Base-by-base conservation (phyloP, 2,329 filamentous ascomycete species). In the Ceratocystis ficicola region DNA sequence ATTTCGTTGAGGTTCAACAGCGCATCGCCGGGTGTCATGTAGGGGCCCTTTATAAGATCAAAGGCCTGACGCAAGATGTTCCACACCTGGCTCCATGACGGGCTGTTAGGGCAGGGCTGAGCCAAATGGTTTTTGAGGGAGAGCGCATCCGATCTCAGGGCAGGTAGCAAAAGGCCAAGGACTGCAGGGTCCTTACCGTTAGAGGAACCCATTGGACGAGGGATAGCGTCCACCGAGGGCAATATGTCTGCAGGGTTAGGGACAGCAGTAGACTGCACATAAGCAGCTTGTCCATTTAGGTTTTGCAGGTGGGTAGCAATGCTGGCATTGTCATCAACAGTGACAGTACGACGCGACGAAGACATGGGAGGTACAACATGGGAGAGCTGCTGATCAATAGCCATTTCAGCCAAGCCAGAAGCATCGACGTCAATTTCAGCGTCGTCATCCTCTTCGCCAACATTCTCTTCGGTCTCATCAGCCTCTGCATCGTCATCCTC, bases 1-100 rank as follows among this genome's bases (percentile, higher is more conserved):
- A 72, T 22, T 63, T 68, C 68, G 0, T 62, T 17, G 62, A 71
- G 70, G 68, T 76, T 70, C 28, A 77, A 70, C 59, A 77, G 73
- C 0, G 70, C 69, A 2, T 65, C 67, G 4, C 70, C 67, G 5
- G 71, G 71, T 36, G 72, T 69, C 36, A 66, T 68, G 32, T 68
- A 67, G 65, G 75, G 74, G 6, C 70, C 69, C 50, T 73, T 74
- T 36, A 73, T 70, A 17, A 67, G 52, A 8, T 74, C 66, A 22
- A 71, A 68, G 10, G 68, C 66, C 30, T 66, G 64, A 30, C 70
- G 70, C 20, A 74, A 44, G 44, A 68, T 36, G 20, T 28, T 36
- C 60, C 66, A 66, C 3, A 60, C 64, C 52, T 64, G 48, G 28
- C 52, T 63, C 66, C 66, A 68, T n/a, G 66, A 65, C 7, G 68